phyloP scores from a whole-genome alignment of 768 basidiomycete species.

The Mycena alexandri region DNA sequence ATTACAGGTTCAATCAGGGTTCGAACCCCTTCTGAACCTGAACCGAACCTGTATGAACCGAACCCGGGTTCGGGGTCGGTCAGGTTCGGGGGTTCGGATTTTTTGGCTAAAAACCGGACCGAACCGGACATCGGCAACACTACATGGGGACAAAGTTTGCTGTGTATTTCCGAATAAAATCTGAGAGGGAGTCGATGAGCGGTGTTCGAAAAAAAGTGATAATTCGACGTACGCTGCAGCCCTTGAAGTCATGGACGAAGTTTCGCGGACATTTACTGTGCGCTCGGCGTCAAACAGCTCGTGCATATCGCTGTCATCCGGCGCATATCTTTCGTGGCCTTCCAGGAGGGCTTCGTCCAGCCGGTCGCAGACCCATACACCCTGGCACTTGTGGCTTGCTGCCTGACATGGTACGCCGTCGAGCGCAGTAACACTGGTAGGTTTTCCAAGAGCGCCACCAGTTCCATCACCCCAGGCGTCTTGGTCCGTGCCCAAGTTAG shows the following conservation, averaged over 20 bases:
- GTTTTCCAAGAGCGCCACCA: constrained; percentile 9
- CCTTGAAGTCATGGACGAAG: neutral
- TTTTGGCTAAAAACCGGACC: no score
- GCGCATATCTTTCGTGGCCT: neutral
- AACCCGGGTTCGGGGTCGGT: no score
- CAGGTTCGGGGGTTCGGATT: no score
- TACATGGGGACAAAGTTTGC: neutral
- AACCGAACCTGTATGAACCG: no score
- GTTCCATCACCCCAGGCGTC: constrained; percentile 32
- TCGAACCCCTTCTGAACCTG: no score
- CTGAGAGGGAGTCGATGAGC: no score
- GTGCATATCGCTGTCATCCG: neutral
- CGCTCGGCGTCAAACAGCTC: constrained; percentile 9
- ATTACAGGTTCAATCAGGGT: no score
- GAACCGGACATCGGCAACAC: no score
- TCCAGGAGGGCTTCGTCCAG: constrained; percentile 1
- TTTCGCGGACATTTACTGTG: constrained; percentile 11
- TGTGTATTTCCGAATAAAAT: constrained; percentile 9
- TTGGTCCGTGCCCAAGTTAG: no score
- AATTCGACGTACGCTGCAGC: constrained; percentile 14
- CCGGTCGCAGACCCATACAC: constrained; percentile 4
- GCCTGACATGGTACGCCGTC: constrained; percentile 22
- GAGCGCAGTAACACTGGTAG: constrained; percentile 24
- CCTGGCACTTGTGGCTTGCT: constrained; percentile 22
- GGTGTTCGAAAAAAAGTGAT: no score